Conservation (phyloP, 116 monocot genomes). For the Iris pallida region DNA sequence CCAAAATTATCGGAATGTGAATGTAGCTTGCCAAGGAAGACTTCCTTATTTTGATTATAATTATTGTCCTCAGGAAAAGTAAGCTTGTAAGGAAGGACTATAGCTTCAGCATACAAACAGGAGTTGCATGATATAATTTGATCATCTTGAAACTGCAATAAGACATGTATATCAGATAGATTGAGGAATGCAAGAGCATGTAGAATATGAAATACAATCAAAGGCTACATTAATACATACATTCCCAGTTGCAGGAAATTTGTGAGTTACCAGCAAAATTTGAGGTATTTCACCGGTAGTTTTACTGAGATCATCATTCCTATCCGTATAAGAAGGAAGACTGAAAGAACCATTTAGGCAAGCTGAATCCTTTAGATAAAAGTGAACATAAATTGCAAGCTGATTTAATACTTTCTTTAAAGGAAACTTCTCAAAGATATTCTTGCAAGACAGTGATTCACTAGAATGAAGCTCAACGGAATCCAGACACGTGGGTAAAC, state of each 20-base stretch:
- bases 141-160: conserved; percentile 36
- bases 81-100: conserved; percentile 55
- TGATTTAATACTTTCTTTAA: conserved; percentile 21
- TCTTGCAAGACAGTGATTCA: conserved; percentile 49
- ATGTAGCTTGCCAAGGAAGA: conserved; percentile 1
- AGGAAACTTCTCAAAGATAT: conserved; percentile 50
- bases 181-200: background rate
- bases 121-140: conserved; percentile 15
- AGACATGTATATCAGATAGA: conserved; percentile 5
- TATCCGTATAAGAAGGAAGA: conserved; percentile 22
- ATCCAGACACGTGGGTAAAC: conserved; percentile 33
- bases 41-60: conserved; percentile 13
- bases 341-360: conserved; percentile 30
- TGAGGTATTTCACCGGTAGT: conserved; percentile 29
- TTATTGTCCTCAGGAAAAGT: conserved; percentile 22
- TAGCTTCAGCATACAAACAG: conserved; percentile 69
- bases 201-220: background rate
- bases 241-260: conserved; percentile 51
- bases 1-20: conserved; percentile 3
- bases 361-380: conserved; percentile 39
- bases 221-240: conserved; percentile 31
- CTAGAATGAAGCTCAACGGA: conserved; percentile 12
- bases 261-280: conserved; percentile 64
- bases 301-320: conserved; percentile 7
- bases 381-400: conserved; percentile 54